phyloP scores from a whole-genome alignment of 2,329 filamentous ascomycete species.

The Pseudogymnoascus sp. region DNA sequence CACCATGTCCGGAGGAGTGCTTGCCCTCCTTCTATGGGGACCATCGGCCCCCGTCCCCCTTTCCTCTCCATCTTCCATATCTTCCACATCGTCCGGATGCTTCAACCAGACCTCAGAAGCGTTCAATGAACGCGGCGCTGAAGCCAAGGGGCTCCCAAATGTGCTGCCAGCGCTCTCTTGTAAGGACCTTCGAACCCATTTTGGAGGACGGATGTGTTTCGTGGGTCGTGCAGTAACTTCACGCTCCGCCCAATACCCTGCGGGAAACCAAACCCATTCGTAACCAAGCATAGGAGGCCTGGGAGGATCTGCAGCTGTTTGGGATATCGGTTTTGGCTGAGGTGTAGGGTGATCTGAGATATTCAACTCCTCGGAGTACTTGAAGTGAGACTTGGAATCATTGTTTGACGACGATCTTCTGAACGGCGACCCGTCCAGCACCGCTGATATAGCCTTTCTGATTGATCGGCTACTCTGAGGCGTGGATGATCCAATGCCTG shows the following conservation, averaged over 20 bases:
- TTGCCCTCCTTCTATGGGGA: background rate
- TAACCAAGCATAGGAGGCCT: slow-evolving; percentile 44
- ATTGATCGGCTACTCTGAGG: background rate
- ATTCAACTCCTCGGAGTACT: background rate
- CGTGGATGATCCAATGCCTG: background rate
- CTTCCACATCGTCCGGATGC: background rate
- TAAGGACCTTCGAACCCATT: background rate
- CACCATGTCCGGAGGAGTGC: background rate
- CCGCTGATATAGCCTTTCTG: background rate
- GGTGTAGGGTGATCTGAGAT: background rate
- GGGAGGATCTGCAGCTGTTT: slow-evolving; percentile 38
- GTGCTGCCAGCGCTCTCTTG: background rate
- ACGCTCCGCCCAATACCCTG: slow-evolving; percentile 56
- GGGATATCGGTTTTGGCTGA: background rate
- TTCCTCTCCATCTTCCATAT: background rate
- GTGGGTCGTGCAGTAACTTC: slow-evolving; percentile 22
- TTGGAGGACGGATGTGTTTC: background rate
- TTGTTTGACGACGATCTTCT: background rate
- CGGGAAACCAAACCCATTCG: slow-evolving; percentile 57
- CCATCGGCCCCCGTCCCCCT: background rate
- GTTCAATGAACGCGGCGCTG: background rate
- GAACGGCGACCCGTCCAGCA: background rate
- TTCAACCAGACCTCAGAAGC: background rate
- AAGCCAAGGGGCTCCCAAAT: background rate
- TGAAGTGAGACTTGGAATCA: background rate